Evolutionary conservation across 352 stramenopile species (phyloP).

Genomic region (Stramenopiles sp.): DNA sequence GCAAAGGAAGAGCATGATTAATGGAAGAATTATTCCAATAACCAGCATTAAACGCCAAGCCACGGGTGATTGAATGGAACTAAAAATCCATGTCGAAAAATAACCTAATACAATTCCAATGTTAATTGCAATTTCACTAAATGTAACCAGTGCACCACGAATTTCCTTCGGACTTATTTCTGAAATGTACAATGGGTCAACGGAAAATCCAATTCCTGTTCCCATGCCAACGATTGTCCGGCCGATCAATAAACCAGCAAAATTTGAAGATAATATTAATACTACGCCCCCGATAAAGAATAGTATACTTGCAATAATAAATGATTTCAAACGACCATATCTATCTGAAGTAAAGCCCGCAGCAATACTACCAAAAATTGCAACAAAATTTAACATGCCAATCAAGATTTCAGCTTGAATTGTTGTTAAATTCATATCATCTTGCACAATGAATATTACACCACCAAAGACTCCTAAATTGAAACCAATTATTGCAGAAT

Average conservation of each 20-base stretch:
- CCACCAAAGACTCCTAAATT: slow-evolving; percentile 32
- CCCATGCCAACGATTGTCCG: slow-evolving; percentile 34
- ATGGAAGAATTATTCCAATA: slow-evolving; percentile 31
- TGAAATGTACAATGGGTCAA: slow-evolving; percentile 44
- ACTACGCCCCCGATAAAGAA: slow-evolving; percentile 34
- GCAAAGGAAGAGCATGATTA: slow-evolving; percentile 33
- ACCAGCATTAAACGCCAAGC: slow-evolving; percentile 44
- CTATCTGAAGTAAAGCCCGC: slow-evolving; percentile 27
- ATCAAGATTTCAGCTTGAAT: slow-evolving; percentile 34
- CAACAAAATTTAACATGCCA: slow-evolving; percentile 30
- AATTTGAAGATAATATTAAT: slow-evolving; percentile 19
- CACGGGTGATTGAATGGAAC: slow-evolving; percentile 15
- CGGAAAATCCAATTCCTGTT: slow-evolving; percentile 32
- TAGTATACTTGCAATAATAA: slow-evolving; percentile 19
- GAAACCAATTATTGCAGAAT: slow-evolving; percentile 32
- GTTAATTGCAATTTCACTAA: slow-evolving; percentile 38
- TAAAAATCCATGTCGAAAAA: slow-evolving; percentile 27
- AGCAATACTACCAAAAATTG: slow-evolving; percentile 27
- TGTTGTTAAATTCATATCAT: slow-evolving; percentile 23
- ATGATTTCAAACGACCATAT: slow-evolving; percentile 27
- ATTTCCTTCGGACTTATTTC: slow-evolving; percentile 40
- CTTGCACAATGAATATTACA: slow-evolving; percentile 17
- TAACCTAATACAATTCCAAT: slow-evolving; percentile 45
- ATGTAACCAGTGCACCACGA: slow-evolving; percentile 39
- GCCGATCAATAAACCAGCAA: slow-evolving; percentile 28